Evolutionary conservation across 1,284 basidiomycete genomes (phyloP).

Genomic region (Waitea zeae): DNA sequence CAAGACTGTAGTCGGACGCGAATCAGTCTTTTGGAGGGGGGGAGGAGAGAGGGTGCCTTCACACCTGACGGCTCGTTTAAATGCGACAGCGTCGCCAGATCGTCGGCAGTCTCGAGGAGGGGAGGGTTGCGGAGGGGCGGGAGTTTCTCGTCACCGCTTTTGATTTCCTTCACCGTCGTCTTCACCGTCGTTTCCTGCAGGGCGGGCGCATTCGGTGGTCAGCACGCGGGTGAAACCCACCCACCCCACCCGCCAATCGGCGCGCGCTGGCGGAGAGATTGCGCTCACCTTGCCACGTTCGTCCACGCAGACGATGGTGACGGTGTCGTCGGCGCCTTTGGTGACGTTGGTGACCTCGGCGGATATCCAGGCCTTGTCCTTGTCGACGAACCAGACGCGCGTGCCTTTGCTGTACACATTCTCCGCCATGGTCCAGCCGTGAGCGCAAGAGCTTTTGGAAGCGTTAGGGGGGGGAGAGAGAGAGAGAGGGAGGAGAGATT

Average conservation of each 20-base stretch:
- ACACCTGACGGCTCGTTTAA: conserved; percentile 93
- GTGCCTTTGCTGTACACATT: conserved; percentile 77
- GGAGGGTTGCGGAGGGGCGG: conserved; percentile 96
- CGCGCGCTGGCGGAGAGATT: no score
- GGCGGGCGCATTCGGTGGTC: conserved; percentile 1
- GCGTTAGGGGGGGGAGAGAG: conserved; percentile 1
- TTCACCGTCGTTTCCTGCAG: conserved; percentile 57
- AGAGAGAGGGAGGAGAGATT: conserved; percentile 1
- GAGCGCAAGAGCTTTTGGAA: conserved; percentile 7
- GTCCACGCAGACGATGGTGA: conserved; percentile 69
- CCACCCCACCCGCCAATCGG: no score
- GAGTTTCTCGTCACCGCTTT: conserved; percentile 54
- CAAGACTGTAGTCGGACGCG: conserved; percentile 41
- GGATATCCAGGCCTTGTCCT: conserved; percentile 84
- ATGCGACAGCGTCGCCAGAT: conserved; percentile 94
- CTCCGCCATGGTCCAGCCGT: conserved; percentile 44
- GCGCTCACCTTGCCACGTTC: conserved; percentile 67
- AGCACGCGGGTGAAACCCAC: conserved; percentile 1
- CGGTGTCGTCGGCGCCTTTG: conserved; percentile 43
- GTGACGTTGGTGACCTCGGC: conserved; percentile 61
- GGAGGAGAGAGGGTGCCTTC: not conserved
- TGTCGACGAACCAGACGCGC: conserved; percentile 82
- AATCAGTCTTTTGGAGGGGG: conserved; percentile 2
- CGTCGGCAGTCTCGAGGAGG: conserved; percentile 90
- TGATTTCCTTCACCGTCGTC: conserved; percentile 66